Conservation (phyloP, 2,329 filamentous ascomycete species). For the Epichloe typhina region DNA sequence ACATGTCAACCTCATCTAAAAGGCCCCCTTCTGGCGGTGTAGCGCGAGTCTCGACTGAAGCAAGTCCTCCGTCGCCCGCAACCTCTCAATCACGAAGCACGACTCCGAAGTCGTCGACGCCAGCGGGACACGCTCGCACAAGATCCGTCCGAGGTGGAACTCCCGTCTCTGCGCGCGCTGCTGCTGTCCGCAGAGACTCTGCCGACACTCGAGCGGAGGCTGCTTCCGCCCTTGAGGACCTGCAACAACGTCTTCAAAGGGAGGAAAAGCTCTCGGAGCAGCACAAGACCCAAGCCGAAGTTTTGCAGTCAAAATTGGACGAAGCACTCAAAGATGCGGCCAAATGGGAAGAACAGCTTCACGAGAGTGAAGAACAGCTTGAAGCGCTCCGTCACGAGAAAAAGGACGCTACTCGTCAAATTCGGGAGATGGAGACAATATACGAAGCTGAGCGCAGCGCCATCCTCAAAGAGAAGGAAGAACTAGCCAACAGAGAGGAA, state of each 20-base stretch:
- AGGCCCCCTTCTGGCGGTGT: constrained; percentile 37
- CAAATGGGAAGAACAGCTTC: constrained; percentile 74
- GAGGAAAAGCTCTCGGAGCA: constrained; percentile 68
- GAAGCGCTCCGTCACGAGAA: constrained; percentile 75
- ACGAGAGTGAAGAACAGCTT: constrained; percentile 75
- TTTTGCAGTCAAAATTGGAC: constrained; percentile 75
- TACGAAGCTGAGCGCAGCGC: constrained; percentile 83
- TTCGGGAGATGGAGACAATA: constrained; percentile 81
- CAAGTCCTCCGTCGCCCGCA: constrained; percentile 17
- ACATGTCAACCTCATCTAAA: constrained; percentile 41
- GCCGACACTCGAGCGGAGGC: constrained; percentile 70
- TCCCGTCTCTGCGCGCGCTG: constrained; percentile 62
- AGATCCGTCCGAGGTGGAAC: constrained; percentile 52
- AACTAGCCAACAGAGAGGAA: constrained; percentile 70
- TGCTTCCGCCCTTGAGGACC: constrained; percentile 65
- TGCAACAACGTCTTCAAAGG: constrained; percentile 70
- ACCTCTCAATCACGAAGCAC: constrained; percentile 26
- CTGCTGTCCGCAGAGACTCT: constrained; percentile 46
- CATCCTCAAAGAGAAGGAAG: constrained; percentile 84
- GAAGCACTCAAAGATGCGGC: constrained; percentile 73
- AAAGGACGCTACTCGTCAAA: constrained; percentile 68
- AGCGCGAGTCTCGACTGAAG: constrained; percentile 30
- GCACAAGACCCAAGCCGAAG: constrained; percentile 70
- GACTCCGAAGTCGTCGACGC: constrained; percentile 31
- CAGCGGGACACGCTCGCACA: constrained; percentile 35